These are phyloP conservation scores for Austroboletus festivus DNA, from an alignment of 768 basidiomycete species.

Conservation along the genomic window DNA sequence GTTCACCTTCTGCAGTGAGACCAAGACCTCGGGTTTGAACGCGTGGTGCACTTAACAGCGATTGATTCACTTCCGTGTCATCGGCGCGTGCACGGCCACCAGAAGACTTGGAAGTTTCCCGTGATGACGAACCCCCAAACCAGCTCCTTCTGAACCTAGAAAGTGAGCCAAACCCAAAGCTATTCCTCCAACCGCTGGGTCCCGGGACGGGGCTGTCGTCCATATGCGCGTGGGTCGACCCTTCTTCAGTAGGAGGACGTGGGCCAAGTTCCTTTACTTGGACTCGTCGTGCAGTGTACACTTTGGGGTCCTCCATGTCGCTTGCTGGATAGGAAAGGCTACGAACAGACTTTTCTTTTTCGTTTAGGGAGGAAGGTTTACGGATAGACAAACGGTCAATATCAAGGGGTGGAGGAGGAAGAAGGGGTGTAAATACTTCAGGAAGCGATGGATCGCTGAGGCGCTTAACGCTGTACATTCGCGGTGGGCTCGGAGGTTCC, in stretches of 20 bases:
- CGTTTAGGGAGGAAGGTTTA: slow-evolving; percentile 26
- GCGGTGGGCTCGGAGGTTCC: slow-evolving; percentile 23
- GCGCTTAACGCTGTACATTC: slow-evolving; percentile 26
- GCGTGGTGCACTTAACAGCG: slow-evolving; percentile 30
- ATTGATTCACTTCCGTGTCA: slow-evolving; percentile 47
- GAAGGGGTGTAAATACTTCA: slow-evolving; percentile 33
- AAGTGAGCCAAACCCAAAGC: slow-evolving; percentile 48
- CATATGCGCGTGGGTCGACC: slow-evolving; percentile 4
- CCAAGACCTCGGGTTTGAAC: slow-evolving; percentile 35
- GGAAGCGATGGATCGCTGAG: slow-evolving; percentile 23
- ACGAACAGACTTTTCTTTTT: slow-evolving; percentile 34
- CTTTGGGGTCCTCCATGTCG: slow-evolving; percentile 31
- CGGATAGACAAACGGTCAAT: slow-evolving; percentile 27
- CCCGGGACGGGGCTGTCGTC: slow-evolving; percentile 24
- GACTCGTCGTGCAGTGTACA: slow-evolving; percentile 39
- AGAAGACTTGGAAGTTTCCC: slow-evolving; percentile 29
- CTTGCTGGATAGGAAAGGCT: slow-evolving; percentile 32
- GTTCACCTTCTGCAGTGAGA: slow-evolving; percentile 37
- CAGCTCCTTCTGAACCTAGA: slow-evolving; percentile 55
- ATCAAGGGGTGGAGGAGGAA: slow-evolving; percentile 39
- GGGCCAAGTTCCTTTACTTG: slow-evolving; percentile 34
- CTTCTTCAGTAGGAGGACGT: slow-evolving; percentile 24
- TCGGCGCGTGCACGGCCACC: slow-evolving; percentile 31
- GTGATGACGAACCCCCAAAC: slow-evolving; percentile 43
- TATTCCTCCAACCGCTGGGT: slow-evolving; percentile 32